Percentiles rank a stretch among this genome's conserved stretches.
phyloP scores from a whole-genome alignment of 2,329 filamentous ascomycete species.

The Bipolaris zeicola region DNA sequence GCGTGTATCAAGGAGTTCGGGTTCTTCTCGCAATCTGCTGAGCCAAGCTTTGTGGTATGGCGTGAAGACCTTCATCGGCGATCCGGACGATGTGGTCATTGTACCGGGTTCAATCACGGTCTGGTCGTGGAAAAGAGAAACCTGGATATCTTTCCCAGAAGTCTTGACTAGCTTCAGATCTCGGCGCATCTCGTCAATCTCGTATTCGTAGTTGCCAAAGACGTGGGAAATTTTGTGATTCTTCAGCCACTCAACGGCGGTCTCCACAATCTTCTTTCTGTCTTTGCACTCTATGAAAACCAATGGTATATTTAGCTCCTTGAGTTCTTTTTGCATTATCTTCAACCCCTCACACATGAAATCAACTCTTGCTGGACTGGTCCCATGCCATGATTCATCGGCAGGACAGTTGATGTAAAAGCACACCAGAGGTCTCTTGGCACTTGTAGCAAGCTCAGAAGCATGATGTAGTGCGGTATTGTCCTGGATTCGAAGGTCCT shows the following conservation, averaged over 20 bases:
- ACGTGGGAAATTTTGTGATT: conserved; percentile 54
- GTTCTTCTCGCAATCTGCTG: conserved; percentile 49
- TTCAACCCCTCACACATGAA: conserved; percentile 55
- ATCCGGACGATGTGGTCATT: conserved; percentile 50
- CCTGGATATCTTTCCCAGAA: conserved; percentile 44
- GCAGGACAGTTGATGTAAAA: conserved; percentile 55
- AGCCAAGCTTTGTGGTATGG: conserved; percentile 58
- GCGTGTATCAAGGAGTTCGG: conserved; percentile 51
- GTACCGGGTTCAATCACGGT: conserved; percentile 55
- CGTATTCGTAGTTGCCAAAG: conserved; percentile 56
- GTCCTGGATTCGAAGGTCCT: conserved; percentile 58
- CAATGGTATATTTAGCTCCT: conserved; percentile 57
- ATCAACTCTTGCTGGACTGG: conserved; percentile 55
- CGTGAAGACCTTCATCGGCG: conserved; percentile 59
- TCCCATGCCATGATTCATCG: conserved; percentile 59
- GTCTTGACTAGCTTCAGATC: conserved; percentile 53
- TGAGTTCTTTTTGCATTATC: conserved; percentile 54
- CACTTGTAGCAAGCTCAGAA: conserved; percentile 53
- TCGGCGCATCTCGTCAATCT: conserved; percentile 53
- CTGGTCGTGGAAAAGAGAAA: conserved; percentile 57
- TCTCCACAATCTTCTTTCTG: conserved; percentile 51
- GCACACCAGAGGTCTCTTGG: conserved; percentile 52
- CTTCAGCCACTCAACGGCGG: conserved; percentile 52
- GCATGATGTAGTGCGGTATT: conserved; percentile 57
- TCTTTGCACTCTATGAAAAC: conserved; percentile 53